Base-by-base conservation (phyloP, 345 rosid species). In the Chamaenerion angustifolium region DNA sequence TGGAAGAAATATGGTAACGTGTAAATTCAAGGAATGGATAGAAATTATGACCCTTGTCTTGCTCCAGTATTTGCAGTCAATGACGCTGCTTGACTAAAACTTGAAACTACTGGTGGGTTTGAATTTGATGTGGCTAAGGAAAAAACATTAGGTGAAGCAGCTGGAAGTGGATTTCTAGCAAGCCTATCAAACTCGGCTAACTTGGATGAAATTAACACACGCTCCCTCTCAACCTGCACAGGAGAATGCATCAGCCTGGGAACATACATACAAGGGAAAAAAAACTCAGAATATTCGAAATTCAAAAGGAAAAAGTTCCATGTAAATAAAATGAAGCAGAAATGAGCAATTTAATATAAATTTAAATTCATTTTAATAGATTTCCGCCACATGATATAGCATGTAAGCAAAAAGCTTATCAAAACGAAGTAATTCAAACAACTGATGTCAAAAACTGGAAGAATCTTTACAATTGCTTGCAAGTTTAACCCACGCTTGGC, bases 401-500 rank as follows among this genome's bases (percentile, higher is more conserved):
- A 49, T 21, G 16, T 4, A 13, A 12, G 51, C 42, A n/a, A 6
- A 25, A 6, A 31, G 25, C 15, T 16, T 19, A 12, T 49, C 17
- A 12, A 23, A 12, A 2, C 15, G 11, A 9, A 14, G 43, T 42
- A 27, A 35, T 18, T 9, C 4, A 18, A 50, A 50, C 16, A 50
- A 2, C 17, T 27, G 15, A 50, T 14, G 19, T n/a, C 37, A 49
- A 4, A 25, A 16, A 31, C 2, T 25, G 41, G 47, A 50, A 23
- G 61, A 56, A 27, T 51, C 45, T 96, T 83, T 68, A 92, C 98
- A 56, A 92, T 83, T 54, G 87, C 78, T 46, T 76, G 95, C 71
- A 92, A 63, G 72, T 72, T 76, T 60, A 77, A 45, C 23, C 96
- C 96, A 15, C 52, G 63, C 68, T 76, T 80, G 44, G 82, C 80